Conservation (phyloP, 768 basidiomycete species). For the Rhizopogon vinicolor region DNA sequence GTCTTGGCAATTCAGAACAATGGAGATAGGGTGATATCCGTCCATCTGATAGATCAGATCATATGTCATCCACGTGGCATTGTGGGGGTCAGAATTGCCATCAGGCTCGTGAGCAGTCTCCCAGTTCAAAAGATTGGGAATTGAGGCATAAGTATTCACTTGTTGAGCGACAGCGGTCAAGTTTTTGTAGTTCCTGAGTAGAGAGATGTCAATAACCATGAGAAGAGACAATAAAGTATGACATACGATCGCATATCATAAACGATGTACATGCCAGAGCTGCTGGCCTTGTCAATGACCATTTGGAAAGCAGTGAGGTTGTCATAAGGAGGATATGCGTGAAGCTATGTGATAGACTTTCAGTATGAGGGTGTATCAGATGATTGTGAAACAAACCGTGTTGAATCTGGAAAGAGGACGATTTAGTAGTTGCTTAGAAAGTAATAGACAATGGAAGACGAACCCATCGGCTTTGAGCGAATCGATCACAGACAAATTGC, state of each 20-base stretch:
- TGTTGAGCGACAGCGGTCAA: constrained; percentile 53
- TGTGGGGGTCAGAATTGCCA: constrained; percentile 58
- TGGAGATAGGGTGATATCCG: constrained; percentile 55
- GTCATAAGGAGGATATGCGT: constrained; percentile 65
- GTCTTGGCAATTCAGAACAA: constrained; percentile 53
- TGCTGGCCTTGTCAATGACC: constrained; percentile 10
- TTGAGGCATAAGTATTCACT: constrained; percentile 59
- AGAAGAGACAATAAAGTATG: not conserved
- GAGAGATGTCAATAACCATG: not conserved
- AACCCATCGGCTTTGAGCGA: constrained; percentile 57
- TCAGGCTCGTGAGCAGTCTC: constrained; percentile 76
- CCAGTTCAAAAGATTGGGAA: constrained; percentile 65
- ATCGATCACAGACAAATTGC: constrained; percentile 48
- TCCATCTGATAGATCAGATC: constrained; percentile 45
- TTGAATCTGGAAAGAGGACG: constrained; percentile 1
- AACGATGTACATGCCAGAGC: constrained; percentile 54
- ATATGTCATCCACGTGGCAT: constrained; percentile 45
- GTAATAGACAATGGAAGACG: no score
- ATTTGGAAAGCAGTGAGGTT: constrained; percentile 38
- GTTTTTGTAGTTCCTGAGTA: constrained; percentile 53
- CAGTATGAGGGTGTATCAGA: constrained; percentile 10
- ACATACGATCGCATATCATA: constrained; percentile 70
- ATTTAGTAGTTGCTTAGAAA: no score
- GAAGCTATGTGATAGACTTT: constrained; percentile 41
- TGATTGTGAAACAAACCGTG: constrained; percentile 12